These are phyloP conservation scores for Saccharomycopsis sp. DNA, from an alignment of 805 yeast genomes.

Conservation along the genomic window DNA sequence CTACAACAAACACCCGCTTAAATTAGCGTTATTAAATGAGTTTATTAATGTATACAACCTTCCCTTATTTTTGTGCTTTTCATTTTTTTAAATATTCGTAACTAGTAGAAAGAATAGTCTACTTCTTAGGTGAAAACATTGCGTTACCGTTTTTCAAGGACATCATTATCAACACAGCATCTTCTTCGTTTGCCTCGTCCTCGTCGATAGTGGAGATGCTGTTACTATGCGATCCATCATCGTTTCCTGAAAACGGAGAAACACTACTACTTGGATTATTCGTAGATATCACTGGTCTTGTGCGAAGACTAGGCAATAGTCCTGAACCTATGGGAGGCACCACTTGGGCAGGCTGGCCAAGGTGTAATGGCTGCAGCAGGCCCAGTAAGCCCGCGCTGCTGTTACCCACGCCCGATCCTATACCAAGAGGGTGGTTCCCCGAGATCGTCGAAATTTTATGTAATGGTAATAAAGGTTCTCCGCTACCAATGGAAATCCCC, in stretches of 20 bases:
- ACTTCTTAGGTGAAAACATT: neutral
- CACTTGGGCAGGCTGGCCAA: neutral
- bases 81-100: neutral
- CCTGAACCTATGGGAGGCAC: neutral
- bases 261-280: neutral
- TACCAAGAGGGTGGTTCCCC: neutral
- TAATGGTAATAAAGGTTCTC: neutral
- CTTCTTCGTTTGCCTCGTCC: conserved; percentile 16
- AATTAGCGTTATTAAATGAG: no score
- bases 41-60: no score
- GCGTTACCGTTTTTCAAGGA: conserved; percentile 16
- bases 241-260: neutral
- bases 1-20: no score
- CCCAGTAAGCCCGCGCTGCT: neutral
- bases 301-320: neutral
- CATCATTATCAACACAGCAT: conserved; percentile 22
- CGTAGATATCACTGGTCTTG: neutral
- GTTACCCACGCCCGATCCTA: neutral
- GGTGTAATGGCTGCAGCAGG: neutral
- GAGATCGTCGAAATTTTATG: neutral
- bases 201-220: neutral
- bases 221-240: conserved; percentile 1
- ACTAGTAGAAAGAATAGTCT: neutral
- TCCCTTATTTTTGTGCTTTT: no score
- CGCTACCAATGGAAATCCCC: neutral